Evolutionary conservation across 208 protist genomes (phyloP).

Genomic region (Trichomonas gallinae): DNA sequence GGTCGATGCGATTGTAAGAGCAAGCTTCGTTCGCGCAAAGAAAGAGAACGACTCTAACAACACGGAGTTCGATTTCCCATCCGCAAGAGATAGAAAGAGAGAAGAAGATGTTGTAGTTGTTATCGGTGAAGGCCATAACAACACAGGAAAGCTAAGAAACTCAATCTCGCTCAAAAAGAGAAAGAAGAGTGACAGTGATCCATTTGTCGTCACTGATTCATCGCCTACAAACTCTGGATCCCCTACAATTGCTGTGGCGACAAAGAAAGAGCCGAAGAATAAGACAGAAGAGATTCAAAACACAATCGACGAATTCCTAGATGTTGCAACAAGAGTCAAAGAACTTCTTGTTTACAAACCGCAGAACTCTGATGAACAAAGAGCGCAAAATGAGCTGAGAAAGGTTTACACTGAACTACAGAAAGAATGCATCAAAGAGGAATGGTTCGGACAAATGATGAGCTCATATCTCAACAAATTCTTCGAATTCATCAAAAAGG

Average conservation of each 20-base stretch:
- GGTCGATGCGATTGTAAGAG: background rate
- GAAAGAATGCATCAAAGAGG: background rate
- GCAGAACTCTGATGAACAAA: background rate
- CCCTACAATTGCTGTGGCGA: background rate
- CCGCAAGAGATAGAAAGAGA: background rate
- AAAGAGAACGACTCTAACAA: background rate
- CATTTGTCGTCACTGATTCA: background rate
- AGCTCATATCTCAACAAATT: background rate
- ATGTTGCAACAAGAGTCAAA: background rate
- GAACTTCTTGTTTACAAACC: background rate
- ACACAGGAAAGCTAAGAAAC: background rate
- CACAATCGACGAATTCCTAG: background rate
- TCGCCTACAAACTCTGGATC: background rate
- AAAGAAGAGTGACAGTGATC: background rate
- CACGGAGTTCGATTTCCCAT: background rate
- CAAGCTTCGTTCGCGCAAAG: background rate
- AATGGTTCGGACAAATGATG: background rate
- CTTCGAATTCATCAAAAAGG: background rate
- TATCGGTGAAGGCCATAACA: background rate
- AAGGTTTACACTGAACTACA: background rate
- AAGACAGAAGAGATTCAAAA: background rate
- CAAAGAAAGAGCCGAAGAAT: background rate
- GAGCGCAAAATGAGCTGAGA: background rate
- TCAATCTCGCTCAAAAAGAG: background rate
- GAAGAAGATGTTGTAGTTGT: background rate